A percentile compares a stretch with the other conserved stretches of the same genome.
Evolutionary conservation across 345 rosid genomes (phyloP).

Genomic region (Laguncularia racemosa): DNA sequence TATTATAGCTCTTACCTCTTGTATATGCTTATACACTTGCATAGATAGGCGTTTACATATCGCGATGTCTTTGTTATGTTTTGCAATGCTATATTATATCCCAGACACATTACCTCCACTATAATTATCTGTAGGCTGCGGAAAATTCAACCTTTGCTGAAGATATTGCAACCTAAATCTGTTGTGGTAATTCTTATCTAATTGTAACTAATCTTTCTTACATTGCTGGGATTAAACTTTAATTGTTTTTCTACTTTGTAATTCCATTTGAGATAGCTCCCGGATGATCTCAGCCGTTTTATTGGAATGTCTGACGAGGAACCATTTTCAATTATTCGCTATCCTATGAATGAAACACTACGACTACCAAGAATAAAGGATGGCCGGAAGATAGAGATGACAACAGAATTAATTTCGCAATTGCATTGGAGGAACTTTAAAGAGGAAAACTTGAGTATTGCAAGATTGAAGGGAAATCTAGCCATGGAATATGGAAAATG

Average conservation of each 20-base stretch:
- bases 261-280: constrained; percentile 36
- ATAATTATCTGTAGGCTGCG: constrained; percentile 26
- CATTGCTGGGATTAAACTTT: no score
- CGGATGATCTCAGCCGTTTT: constrained; percentile 38
- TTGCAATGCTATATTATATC: not conserved
- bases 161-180: constrained; percentile 52
- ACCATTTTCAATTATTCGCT: constrained; percentile 24
- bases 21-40: no score
- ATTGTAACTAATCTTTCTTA: not conserved
- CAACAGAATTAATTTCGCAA: constrained; percentile 39
- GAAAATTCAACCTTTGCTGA: constrained; percentile 42
- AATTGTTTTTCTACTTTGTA: not conserved
- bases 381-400: constrained; percentile 35
- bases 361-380: constrained; percentile 27
- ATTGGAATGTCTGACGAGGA: constrained; percentile 20
- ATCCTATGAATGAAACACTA: constrained; percentile 42
- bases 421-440: constrained; percentile 39
- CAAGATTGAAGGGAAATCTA: constrained; percentile 63
- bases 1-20: no score
- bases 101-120: not conserved
- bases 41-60: no score
- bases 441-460: constrained; percentile 25
- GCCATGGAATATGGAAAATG: constrained; percentile 37
- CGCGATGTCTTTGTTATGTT: not conserved
- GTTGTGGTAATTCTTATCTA: constrained; percentile 41